Conservation (phyloP, 1,284 basidiomycete species). For the Erythrobasidium hasegawianum region DNA sequence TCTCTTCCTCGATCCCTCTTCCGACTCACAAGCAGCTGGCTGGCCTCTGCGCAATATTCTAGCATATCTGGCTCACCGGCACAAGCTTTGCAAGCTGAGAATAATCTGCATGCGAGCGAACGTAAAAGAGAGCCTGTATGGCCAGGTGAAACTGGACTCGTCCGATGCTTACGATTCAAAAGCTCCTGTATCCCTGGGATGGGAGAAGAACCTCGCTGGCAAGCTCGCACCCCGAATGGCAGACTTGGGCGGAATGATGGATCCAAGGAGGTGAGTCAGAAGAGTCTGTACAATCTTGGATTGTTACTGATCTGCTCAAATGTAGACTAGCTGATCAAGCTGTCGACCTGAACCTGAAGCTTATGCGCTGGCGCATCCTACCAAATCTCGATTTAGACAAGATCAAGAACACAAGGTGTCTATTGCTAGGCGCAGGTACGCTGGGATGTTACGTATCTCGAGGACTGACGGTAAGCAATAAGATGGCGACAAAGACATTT, state of each 20-base stretch:
- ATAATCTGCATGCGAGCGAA: conserved; percentile 74
- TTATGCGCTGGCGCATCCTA: conserved; percentile 97
- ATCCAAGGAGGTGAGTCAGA: conserved; percentile 66
- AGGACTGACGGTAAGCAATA: conserved; percentile 67
- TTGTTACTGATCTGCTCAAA: not conserved
- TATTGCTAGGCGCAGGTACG: conserved; percentile 90
- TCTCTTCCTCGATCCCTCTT: conserved; percentile 83
- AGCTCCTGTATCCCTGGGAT: conserved; percentile 68
- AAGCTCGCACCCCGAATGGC: conserved; percentile 84
- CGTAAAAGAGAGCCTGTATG: conserved; percentile 56
- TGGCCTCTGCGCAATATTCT: conserved; percentile 94
- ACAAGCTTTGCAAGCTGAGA: conserved; percentile 55
- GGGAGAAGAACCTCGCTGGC: conserved; percentile 84
- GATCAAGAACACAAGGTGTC: conserved; percentile 71
- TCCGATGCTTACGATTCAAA: conserved; percentile 8
- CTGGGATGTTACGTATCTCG: conserved; percentile 93
- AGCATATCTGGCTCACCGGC: conserved; percentile 64
- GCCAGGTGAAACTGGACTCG: conserved; percentile 52
- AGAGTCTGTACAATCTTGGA: not conserved
- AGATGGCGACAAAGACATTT: too few relatives aligned
- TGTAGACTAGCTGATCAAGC: conserved; percentile 87
- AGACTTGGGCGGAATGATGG: conserved; percentile 93
- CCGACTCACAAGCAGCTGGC: conserved; percentile 70
- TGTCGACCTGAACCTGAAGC: conserved; percentile 91
- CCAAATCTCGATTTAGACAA: conserved; percentile 84